Base-by-base conservation (phyloP, 1,284 basidiomycete species). In the Irpex sp. region DNA sequence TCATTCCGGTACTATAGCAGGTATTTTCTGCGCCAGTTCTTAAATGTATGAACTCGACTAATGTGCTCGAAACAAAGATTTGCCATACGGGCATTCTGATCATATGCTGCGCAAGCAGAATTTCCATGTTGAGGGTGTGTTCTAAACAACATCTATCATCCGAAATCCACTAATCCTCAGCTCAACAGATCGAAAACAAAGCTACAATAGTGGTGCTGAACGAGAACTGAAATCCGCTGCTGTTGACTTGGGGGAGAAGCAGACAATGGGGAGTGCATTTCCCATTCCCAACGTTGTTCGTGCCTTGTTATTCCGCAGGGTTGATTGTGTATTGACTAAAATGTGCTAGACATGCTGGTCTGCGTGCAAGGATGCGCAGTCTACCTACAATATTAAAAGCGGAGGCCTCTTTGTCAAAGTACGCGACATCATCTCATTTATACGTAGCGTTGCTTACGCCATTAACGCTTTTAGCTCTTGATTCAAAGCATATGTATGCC, bases 1-100 rank as follows among this genome's bases (percentile, higher is more conserved):
- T 54, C 68, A 69, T 52, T 68, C 69, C 1, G 70, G 70, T 4
- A 71, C 68, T 2, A 67, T 65, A 6, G 68, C 68, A 23, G 70
- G 71, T 71, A 16, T 16, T 9, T 16, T 19, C 18, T 7, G 47
- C 18, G 47, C 18, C 18, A n/a, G n/a, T n/a, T n/a, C n/a, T n/a
- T n/a, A n/a, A n/a, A n/a, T n/a, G n/a, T n/a, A n/a, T n/a, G n/a
- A n/a, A n/a, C n/a, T n/a, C n/a, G n/a, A n/a, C n/a, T n/a, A n/a
- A n/a, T n/a, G n/a, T 48, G 6, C 18, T 48, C 47, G 10, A 6
- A 9, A 6, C 6, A 36, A 23, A 66, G 67, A 65, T 52, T 62
- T 67, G 9, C 60, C 59, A 28, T 52, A 58, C 36, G 23, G 49
- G 57, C 52, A 64, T 19, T 52, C 57, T 49, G 59, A 61, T 47